Conservation (phyloP, 148 eudicot genomes). For the Nepenthes gracilis region DNA sequence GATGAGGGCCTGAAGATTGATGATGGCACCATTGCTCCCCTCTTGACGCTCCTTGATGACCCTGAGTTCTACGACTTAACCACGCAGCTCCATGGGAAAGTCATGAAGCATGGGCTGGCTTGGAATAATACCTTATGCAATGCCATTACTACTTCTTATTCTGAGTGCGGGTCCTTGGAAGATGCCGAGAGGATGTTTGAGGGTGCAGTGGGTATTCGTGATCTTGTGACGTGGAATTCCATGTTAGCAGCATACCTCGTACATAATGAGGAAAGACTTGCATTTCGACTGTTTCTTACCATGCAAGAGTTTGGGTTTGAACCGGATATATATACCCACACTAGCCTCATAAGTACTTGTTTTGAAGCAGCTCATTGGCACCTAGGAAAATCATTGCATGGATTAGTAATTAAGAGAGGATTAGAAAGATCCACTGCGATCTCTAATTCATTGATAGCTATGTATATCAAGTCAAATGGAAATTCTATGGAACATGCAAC, state of each 20-base stretch:
- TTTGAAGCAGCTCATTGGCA: conserved; percentile 26
- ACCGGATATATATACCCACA: conserved; percentile 57
- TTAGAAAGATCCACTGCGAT: conserved; percentile 44
- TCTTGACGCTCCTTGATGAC: conserved; percentile 48
- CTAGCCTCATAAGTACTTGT: conserved; percentile 60
- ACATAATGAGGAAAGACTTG: conserved; percentile 28
- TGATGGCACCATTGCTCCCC: conserved; percentile 61
- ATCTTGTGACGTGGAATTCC: conserved; percentile 71
- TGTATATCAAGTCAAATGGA: conserved; percentile 43
- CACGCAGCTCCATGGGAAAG: conserved; percentile 46
- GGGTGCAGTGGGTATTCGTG: conserved; percentile 22
- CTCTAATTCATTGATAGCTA: conserved; percentile 55
- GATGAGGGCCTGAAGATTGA: conserved; percentile 33
- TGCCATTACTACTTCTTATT: conserved; percentile 48
- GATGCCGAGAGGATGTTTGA: conserved; percentile 41
- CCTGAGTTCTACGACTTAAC: conserved; percentile 24
- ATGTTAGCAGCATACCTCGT: conserved; percentile 51
- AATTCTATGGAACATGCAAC: conserved; percentile 45
- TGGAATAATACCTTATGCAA: conserved; percentile 43
- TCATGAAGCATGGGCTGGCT: conserved; percentile 43
- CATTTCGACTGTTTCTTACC: conserved; percentile 37
- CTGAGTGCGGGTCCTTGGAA: conserved; percentile 47
- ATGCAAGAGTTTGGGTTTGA: conserved; percentile 47
- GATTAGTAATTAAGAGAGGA: conserved; percentile 49
- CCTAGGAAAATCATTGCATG: conserved; percentile 51